Evolutionary conservation across 805 yeast genomes (phyloP).

Genomic region (Candida peoriensis): DNA sequence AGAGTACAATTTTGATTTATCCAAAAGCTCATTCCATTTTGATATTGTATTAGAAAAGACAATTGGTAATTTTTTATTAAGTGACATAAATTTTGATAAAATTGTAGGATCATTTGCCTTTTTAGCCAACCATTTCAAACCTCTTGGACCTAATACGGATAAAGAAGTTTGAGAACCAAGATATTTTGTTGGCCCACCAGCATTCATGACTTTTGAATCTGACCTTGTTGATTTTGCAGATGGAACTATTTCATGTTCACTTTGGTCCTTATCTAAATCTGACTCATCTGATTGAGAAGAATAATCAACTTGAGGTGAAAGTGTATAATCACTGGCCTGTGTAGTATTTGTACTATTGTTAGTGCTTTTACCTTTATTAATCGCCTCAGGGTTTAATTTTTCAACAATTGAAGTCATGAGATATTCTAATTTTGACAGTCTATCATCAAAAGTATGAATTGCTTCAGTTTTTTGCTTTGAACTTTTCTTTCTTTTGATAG

Average conservation of each 20-base stretch:
- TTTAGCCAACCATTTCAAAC: constrained; percentile 34
- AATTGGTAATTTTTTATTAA: constrained; percentile 17
- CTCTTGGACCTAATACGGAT: constrained; percentile 36
- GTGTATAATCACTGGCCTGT: neutral
- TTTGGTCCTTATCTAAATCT: neutral
- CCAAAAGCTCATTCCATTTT: constrained; percentile 32
- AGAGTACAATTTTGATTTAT: constrained; percentile 19
- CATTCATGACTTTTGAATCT: constrained; percentile 2
- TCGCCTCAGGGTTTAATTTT: constrained; percentile 13
- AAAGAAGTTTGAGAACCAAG: constrained; percentile 24
- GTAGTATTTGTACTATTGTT: neutral
- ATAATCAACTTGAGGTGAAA: constrained; percentile 1
- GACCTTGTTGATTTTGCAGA: neutral
- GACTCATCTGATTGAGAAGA: neutral
- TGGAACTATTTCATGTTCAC: neutral
- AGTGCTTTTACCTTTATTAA: neutral
- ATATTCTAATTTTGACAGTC: constrained; percentile 31
- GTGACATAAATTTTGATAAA: constrained; percentile 18
- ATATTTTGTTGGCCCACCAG: constrained; percentile 12
- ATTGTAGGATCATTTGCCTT: constrained; percentile 17
- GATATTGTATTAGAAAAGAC: constrained; percentile 18
- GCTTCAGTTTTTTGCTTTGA: neutral
- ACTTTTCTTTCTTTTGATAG: constrained; percentile 4
- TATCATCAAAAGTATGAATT: constrained; percentile 18
- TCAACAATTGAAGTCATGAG: constrained; percentile 26